Base-by-base conservation (phyloP, 1,284 basidiomycete genomes). In the Apiotrichum brassicae region DNA sequence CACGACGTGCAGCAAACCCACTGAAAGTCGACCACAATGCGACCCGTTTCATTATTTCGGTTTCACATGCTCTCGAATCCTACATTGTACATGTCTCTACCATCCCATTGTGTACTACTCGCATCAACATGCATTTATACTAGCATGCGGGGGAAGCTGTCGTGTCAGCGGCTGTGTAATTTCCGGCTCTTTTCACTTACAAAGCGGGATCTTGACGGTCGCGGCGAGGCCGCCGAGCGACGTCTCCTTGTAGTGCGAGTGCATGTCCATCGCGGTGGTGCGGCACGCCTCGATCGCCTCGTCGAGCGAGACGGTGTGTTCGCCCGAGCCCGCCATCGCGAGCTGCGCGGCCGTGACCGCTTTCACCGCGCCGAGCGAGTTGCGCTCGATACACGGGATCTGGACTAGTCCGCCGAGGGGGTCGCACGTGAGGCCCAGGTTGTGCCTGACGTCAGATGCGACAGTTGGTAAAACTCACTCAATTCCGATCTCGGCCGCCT, bases 271-370 rank as follows among this genome's bases (percentile, higher is more conserved):
- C 2, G 93, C 93, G 0, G 93, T 97, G 34, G 94, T 74, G 32
- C 90, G 79, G 87, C 95, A 95, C 2, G 93, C 94, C 66, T 91
- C 87, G 49, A 97, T 97, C 0, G 93, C 93, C 70, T 97, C 91
- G 66, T 97, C 93, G 22, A 97, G 64, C 48, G 61, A 61, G 18
- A 66, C 61, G 28, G 60, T 63, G 49, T 65, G 63, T 50, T 87
- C 80, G 1, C 89, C 91, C 61, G 86, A 81, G 54, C 85, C 87
- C 1, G 92, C 90, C 79, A 97, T 84, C 1, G 93, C 90, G 4
- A 97, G 78, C 65, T 97, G 93, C 8, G 91, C 88, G n/a, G 88
- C 88, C 1, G 87, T 90, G 39, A 91, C 80, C 7, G 88, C 87
- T 70, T 91, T 91, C 40, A 91, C 87, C 40, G 87, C 87, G 48